Evolutionary conservation across 495 filamentous ascomycete species (phyloP).

Genomic region (Aspergillus funiculosus): DNA sequence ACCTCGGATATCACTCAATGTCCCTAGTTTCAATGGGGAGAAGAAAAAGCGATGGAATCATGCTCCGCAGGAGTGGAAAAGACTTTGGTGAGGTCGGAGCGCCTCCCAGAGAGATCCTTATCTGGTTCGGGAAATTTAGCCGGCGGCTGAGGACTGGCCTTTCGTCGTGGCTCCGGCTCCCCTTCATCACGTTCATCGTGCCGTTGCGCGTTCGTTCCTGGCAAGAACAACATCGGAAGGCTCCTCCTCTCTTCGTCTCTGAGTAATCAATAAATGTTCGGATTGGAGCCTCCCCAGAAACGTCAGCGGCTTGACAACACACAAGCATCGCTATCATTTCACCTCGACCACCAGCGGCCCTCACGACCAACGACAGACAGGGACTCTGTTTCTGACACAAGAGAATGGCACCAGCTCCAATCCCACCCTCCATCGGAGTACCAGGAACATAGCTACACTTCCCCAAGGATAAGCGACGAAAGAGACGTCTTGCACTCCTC

Average conservation of each 20-base stretch:
- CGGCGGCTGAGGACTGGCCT: no score
- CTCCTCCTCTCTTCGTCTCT: no score
- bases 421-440: background rate
- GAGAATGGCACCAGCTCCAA: background rate
- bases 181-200: no score
- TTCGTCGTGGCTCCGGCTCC: no score
- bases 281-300: conserved; percentile 12
- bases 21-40: background rate
- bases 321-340: background rate
- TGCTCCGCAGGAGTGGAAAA: no score
- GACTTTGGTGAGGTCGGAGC: no score
- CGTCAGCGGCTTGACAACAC: conserved; percentile 11
- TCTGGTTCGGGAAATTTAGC: conserved; percentile 9
- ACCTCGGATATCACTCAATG: background rate
- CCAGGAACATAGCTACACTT: conserved; percentile 6
- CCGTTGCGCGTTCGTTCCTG: no score
- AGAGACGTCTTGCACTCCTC: conserved; percentile 11
- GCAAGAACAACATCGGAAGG: no score
- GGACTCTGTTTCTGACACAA: background rate
- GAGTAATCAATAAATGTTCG: conserved; percentile 1
- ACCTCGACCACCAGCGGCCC: background rate
- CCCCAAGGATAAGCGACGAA: background rate
- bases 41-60: background rate
- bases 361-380: background rate
- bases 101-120: no score